These are phyloP conservation scores for Lachnellula occidentalis DNA, from an alignment of 2,329 filamentous ascomycete species.

Conservation along the genomic window DNA sequence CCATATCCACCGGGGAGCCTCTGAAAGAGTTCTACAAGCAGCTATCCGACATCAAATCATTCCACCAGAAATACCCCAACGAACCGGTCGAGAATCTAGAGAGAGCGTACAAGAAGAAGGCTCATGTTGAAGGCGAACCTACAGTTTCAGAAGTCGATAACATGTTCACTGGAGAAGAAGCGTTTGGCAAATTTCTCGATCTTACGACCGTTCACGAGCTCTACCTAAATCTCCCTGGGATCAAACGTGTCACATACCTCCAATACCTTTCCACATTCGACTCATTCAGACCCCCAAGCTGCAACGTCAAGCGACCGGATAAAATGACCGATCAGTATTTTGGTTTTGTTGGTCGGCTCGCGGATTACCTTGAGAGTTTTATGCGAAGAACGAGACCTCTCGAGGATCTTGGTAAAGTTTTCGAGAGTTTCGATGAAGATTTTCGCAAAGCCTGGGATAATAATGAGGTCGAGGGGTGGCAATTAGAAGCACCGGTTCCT, in stretches of 20 bases:
- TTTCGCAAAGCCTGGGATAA: conserved; percentile 80
- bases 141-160: conserved; percentile 69
- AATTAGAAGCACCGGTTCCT: conserved; percentile 40
- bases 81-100: conserved; percentile 95
- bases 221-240: conserved; percentile 82
- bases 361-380: conserved; percentile 81
- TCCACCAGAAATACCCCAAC: conserved; percentile 87
- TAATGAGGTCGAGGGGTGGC: conserved; percentile 76
- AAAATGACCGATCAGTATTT: conserved; percentile 94
- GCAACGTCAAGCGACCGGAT: conserved; percentile 70
- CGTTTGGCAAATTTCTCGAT: conserved; percentile 88
- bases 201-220: conserved; percentile 77
- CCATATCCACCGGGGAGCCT: conserved; percentile 76
- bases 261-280: conserved; percentile 94
- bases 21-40: conserved; percentile 91
- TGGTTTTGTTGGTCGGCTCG: conserved; percentile 74
- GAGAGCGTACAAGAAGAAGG: conserved; percentile 73
- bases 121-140: conserved; percentile 58
- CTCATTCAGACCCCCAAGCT: conserved; percentile 68
- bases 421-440: conserved; percentile 71
- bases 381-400: conserved; percentile 79
- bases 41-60: conserved; percentile 72
- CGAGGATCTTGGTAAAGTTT: conserved; percentile 76
- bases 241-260: conserved; percentile 81
- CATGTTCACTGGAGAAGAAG: conserved; percentile 95